phyloP scores from a whole-genome alignment of 176 grass and related monocot species.

The Tillandsia leiboldiana region DNA sequence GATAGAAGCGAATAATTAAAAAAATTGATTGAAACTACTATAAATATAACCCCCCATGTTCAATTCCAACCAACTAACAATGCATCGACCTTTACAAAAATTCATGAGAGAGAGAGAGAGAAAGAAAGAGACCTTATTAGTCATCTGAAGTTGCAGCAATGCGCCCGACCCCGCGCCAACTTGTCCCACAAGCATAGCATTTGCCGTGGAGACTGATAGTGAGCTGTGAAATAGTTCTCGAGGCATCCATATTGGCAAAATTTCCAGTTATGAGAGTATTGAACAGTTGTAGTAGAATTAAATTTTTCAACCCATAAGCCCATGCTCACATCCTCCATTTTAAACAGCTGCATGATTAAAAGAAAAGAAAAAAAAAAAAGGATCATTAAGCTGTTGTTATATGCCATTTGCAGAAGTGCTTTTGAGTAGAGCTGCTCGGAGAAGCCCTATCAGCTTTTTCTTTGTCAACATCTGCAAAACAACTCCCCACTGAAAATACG shows the following conservation, averaged over 20 bases:
- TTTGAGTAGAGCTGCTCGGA: no score
- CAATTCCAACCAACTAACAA: neutral
- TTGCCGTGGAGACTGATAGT: slow-evolving; percentile 86
- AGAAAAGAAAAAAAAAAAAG: neutral
- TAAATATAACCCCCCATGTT: neutral
- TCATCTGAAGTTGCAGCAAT: slow-evolving; percentile 91
- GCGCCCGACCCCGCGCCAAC: slow-evolving; percentile 44
- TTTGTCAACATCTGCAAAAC: no score
- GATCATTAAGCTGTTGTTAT: neutral
- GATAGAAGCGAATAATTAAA: neutral
- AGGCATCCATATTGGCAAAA: slow-evolving; percentile 93
- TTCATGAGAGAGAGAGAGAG: neutral
- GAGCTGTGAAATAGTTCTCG: slow-evolving; percentile 84
- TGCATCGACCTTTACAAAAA: neutral
- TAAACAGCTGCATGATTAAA: slow-evolving; percentile 63
- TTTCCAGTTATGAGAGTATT: slow-evolving; percentile 89
- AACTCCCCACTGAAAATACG: no score
- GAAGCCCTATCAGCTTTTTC: no score
- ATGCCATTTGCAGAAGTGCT: no score
- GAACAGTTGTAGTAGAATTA: slow-evolving; percentile 50
- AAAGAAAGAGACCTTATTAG: neutral
- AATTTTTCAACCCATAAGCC: slow-evolving; percentile 90
- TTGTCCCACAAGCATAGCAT: slow-evolving; percentile 92
- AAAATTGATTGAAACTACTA: no score
- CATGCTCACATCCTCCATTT: slow-evolving; percentile 99